Percentiles rank a stretch among this genome's conserved stretches.
Evolutionary conservation across 371 early-diverging fungal species (phyloP).

Genomic region (Rhizomucor pusillus): DNA sequence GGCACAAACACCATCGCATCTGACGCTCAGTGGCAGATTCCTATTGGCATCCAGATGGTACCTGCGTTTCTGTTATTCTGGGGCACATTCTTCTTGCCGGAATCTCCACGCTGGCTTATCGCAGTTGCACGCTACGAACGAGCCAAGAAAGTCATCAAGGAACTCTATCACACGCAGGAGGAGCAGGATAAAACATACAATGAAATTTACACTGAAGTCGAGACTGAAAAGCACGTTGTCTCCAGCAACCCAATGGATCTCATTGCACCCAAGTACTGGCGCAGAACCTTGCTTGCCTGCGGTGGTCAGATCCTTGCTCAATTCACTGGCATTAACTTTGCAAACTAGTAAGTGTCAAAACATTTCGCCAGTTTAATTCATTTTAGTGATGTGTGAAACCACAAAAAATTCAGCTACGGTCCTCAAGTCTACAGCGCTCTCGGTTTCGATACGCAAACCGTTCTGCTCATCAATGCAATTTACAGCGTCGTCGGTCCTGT

Average conservation of each 20-base stretch:
- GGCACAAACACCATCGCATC: constrained; percentile 18
- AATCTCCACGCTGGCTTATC: constrained; percentile 57
- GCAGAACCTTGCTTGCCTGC: constrained; percentile 10
- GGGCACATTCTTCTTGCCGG: constrained; percentile 48
- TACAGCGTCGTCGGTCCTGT: constrained; percentile 34
- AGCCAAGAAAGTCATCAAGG: constrained; percentile 25
- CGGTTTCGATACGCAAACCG: constrained; percentile 26
- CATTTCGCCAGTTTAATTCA: too few species aligned
- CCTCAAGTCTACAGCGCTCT: constrained; percentile 62
- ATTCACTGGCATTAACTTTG: constrained; percentile 52
- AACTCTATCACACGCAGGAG: constrained; percentile 28
- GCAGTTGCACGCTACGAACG: constrained; percentile 36
- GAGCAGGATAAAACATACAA: constrained; percentile 50
- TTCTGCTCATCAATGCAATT: constrained; percentile 13
- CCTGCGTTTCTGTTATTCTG: constrained; percentile 36
- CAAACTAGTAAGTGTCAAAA: constrained; percentile 46
- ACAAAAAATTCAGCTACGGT: constrained; percentile 29
- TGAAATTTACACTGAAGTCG: constrained; percentile 39
- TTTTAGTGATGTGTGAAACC: too few species aligned
- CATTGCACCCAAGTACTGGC: constrained; percentile 24
- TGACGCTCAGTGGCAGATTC: constrained; percentile 38
- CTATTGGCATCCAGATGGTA: constrained; percentile 34
- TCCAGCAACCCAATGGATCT: constrained; percentile 74
- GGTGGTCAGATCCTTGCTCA: constrained; percentile 43
- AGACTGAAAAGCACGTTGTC: constrained; percentile 46